Base-by-base conservation (phyloP, 192 early-diverging fungal species). In the Backusella macrospora region DNA sequence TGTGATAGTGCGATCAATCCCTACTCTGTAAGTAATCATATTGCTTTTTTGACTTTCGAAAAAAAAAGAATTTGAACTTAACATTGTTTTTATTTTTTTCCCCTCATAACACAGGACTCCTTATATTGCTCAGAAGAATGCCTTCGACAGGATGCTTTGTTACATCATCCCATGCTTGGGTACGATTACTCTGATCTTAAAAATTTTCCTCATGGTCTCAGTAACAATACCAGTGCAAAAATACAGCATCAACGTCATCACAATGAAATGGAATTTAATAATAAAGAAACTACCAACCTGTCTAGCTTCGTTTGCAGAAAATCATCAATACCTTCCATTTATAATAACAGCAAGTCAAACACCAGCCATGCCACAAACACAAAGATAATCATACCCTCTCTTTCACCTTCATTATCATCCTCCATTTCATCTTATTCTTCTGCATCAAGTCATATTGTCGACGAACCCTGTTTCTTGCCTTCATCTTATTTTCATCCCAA, bases 131-230 rank as follows among this genome's bases (percentile, higher is more conserved):
- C 72, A 29, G 72, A 78, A 64, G 72, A 78, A 64, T 78, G 77
- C 29, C 71, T 78, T 13, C 46, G 62, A 16, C 62, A 69, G 67
- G 77, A 78, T 39, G 72, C 77, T n/a, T 15, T 77, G 6, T 47
- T 13, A 4, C 77, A 66, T 68, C 77, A 72, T 40, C 77, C 77
- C 2, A 65, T 78, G 65, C 68, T 73, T 21, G 77, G 71, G 5
- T 78, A 78, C 48, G 68, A 73, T 37, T 78, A 73, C 26, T 34
- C 66, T 42, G 77, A 73, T 29, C 71, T 78, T 23, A 48, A 74
- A n/a, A 67, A 69, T 34, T 78, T 78, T 39, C 77, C 77, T 29
- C 63, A 66, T 21, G n/a, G 89, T 96, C 74, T 16, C 18, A 38
- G 38, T 66, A 10, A 66, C 65, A 5, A 65, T 37, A 65, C 29